Evolutionary conservation across 2,329 filamentous ascomycete species (phyloP).

Genomic region (Penicillium sclerotigenum): DNA sequence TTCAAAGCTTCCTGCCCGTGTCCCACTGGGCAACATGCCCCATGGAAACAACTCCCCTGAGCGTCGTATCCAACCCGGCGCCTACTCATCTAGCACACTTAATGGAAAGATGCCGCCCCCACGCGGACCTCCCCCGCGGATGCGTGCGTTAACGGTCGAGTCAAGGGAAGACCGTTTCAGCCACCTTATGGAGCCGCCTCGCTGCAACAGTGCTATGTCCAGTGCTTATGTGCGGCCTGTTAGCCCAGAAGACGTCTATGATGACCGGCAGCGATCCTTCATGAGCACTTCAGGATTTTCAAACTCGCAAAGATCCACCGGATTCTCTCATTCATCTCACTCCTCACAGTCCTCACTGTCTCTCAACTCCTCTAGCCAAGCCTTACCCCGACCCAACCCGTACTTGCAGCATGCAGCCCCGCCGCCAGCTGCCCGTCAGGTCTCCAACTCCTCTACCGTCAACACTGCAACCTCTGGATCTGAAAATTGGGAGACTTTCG

Average conservation of each 20-base stretch:
- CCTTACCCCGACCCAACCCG: constrained; percentile 35
- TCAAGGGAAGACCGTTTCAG: constrained; percentile 42
- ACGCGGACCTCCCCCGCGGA: constrained; percentile 76
- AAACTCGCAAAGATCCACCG: constrained; percentile 35
- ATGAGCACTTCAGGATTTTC: constrained; percentile 44
- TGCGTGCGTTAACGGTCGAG: constrained; percentile 73
- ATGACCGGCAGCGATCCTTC: constrained; percentile 58
- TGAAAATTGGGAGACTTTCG: constrained; percentile 98
- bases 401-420: constrained; percentile 38
- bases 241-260: constrained; percentile 79
- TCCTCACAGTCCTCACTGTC: constrained; percentile 42
- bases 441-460: constrained; percentile 65
- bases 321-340: constrained; percentile 42
- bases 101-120: constrained; percentile 50
- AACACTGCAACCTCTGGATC: constrained; percentile 72
- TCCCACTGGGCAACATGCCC: constrained; percentile 47
- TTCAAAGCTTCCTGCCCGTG: constrained; percentile 49
- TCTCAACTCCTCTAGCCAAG: constrained; percentile 32
- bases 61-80: constrained; percentile 52
- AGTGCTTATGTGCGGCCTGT: constrained; percentile 55
- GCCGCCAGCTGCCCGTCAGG: constrained; percentile 58
- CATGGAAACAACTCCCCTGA: constrained; percentile 74
- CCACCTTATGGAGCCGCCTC: constrained; percentile 41
- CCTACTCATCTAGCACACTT: constrained; percentile 42
- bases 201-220: constrained; percentile 52